Conservation (phyloP, 306 rosid genomes). For the Macrotyloma uniflorum region DNA sequence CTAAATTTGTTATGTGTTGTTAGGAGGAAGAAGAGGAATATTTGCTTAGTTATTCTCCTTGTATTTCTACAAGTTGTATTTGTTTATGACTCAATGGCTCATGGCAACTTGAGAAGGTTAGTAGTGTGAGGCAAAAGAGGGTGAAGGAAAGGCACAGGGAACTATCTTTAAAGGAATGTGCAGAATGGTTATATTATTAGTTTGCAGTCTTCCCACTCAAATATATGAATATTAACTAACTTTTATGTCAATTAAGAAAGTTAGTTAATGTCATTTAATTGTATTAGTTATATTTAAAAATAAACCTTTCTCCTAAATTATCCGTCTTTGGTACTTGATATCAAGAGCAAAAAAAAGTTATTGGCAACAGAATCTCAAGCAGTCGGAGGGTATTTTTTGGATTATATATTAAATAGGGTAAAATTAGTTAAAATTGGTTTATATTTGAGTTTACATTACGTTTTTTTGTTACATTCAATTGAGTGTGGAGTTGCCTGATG, state of each 20-base stretch:
- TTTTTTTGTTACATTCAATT: too few species aligned
- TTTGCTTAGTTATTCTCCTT: not conserved
- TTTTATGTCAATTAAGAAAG: not conserved
- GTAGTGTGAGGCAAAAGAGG: not conserved
- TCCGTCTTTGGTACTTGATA: not conserved
- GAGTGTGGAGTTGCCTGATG: not conserved
- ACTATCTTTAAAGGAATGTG: not conserved
- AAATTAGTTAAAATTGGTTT: too few species aligned
- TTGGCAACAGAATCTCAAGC: too few species aligned
- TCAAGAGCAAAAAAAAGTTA: not conserved
- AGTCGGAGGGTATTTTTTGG: too few species aligned
- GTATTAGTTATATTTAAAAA: too few species aligned
- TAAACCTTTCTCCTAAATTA: not conserved
- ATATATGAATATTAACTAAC: not conserved
- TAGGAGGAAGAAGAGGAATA: not conserved
- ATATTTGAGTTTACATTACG: too few species aligned
- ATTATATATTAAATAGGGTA: too few species aligned
- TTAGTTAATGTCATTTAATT: not conserved
- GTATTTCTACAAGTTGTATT: conserved; percentile 8
- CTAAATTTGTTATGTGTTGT: not conserved
- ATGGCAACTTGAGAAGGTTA: not conserved
- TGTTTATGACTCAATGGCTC: conserved; percentile 15
- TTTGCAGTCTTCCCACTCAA: not conserved
- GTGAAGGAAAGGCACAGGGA: not conserved
- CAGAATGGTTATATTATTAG: not conserved